Conservation (phyloP, 2,329 filamentous ascomycete species). For the Thermomyces lanuginosus region DNA sequence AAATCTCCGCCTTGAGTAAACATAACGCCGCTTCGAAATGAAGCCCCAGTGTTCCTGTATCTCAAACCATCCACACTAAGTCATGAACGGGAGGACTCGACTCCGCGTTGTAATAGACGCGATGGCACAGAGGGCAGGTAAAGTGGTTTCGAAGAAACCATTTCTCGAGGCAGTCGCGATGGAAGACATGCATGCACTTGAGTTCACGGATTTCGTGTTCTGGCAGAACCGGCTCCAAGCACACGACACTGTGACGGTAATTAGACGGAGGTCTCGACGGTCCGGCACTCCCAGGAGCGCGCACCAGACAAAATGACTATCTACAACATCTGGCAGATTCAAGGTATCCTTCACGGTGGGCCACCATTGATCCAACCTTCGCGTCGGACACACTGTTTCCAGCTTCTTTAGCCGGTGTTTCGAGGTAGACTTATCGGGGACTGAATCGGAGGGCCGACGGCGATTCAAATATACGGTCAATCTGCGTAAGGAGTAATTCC, state of each 20-base stretch:
- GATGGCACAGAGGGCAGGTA: conserved; percentile 23
- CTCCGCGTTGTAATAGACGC: conserved; percentile 17
- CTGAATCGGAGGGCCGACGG: conserved; percentile 8
- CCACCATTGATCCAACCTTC: conserved; percentile 24
- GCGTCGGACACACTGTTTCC: conserved; percentile 20
- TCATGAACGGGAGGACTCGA: conserved; percentile 12
- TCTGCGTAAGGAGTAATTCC: conserved; percentile 6
- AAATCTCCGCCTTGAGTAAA: background rate
- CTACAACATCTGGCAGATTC: conserved; percentile 17
- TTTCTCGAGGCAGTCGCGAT: conserved; percentile 24
- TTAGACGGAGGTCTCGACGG: conserved; percentile 1
- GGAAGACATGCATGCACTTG: conserved; percentile 24
- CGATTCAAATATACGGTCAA: conserved; percentile 20
- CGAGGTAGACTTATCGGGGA: conserved; percentile 12
- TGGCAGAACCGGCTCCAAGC: conserved; percentile 21
- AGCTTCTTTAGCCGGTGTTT: conserved; percentile 19
- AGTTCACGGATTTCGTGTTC: conserved; percentile 22
- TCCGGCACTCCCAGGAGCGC: background rate
- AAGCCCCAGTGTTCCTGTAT: too few relatives aligned
- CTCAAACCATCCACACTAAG: conserved; percentile 23
- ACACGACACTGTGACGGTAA: conserved; percentile 16
- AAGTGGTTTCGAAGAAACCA: conserved; percentile 25
- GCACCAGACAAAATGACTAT: conserved; percentile 23
- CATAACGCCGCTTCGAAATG: too few relatives aligned
- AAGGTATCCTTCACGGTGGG: conserved; percentile 17